Conservation (phyloP, 805 yeast genomes). For the Tetrapisispora phaffii region DNA sequence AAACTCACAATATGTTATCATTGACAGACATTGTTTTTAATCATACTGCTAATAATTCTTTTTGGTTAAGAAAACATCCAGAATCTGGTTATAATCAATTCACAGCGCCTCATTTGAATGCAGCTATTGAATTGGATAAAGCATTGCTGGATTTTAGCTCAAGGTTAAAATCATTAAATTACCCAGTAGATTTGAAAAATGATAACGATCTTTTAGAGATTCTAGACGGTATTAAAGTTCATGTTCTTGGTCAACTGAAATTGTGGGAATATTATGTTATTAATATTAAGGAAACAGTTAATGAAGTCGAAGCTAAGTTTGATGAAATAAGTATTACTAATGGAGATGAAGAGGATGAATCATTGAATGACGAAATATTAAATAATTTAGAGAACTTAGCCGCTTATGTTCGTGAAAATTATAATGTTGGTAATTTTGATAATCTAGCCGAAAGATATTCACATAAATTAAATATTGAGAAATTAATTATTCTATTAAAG, state of each 20-base stretch:
- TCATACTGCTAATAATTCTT: constrained; percentile 87
- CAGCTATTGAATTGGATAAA: constrained; percentile 79
- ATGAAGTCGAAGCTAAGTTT: not conserved
- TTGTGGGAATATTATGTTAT: constrained; percentile 87
- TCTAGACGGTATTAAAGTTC: constrained; percentile 56
- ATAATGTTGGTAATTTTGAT: constrained; percentile 35
- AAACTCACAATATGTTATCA: constrained; percentile 53
- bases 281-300: constrained; percentile 38
- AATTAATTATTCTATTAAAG: constrained; percentile 45
- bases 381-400: constrained; percentile 37
- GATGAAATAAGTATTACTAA: constrained; percentile 9
- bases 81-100: constrained; percentile 78
- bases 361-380: constrained; percentile 20
- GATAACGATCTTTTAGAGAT: constrained; percentile 48
- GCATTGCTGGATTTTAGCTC: constrained; percentile 57
- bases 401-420: constrained; percentile 35
- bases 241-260: constrained; percentile 56
- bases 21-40: constrained; percentile 90
- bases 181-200: constrained; percentile 45
- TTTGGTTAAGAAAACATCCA: constrained; percentile 78
- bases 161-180: constrained; percentile 45
- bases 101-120: constrained; percentile 79
- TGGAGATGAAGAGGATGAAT: too few species aligned
- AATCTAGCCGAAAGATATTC: constrained; percentile 38
- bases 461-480: constrained; percentile 42